Evolutionary conservation across 306 rosid genomes (phyloP).

Genomic region (Ziziphus jujuba): DNA sequence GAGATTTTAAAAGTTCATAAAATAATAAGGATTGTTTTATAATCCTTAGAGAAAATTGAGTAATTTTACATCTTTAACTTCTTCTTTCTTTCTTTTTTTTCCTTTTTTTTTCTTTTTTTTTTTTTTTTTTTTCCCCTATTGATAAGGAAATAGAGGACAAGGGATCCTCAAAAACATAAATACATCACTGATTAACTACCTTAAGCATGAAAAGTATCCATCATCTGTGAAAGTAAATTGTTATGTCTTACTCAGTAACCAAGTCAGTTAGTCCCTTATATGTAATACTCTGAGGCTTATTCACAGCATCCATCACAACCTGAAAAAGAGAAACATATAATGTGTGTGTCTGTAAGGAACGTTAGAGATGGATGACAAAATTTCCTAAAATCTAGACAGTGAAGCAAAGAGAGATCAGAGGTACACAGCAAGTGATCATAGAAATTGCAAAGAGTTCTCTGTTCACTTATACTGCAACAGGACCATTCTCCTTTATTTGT

Average conservation of each 20-base stretch:
- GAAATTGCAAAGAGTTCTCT: too few relatives aligned
- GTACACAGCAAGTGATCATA: too few relatives aligned
- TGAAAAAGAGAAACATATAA: slow-evolving; percentile 34
- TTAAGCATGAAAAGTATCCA: slow-evolving; percentile 1
- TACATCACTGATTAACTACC: neutral
- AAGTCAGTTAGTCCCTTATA: slow-evolving; percentile 92
- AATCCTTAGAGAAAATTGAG: too few relatives aligned
- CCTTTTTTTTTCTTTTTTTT: too few relatives aligned
- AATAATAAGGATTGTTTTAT: too few relatives aligned
- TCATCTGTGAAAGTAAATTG: slow-evolving; percentile 17
- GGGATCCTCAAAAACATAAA: neutral
- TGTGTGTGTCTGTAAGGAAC: neutral
- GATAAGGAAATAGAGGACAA: neutral
- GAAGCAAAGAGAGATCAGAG: too few relatives aligned
- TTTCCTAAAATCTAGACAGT: neutral
- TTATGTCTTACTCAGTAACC: slow-evolving; percentile 89
- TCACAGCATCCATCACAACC: slow-evolving; percentile 98
- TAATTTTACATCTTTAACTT: too few relatives aligned
- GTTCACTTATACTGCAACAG: too few relatives aligned
- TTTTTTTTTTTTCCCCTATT: too few relatives aligned
- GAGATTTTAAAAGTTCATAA: too few relatives aligned
- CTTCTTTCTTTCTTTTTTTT: too few relatives aligned
- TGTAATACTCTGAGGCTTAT: slow-evolving; percentile 76
- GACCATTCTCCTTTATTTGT: too few relatives aligned
- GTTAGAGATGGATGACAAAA: neutral